These are phyloP conservation scores for Penicillium sp. DNA, from an alignment of 2,329 filamentous ascomycete species.

Conservation along the genomic window DNA sequence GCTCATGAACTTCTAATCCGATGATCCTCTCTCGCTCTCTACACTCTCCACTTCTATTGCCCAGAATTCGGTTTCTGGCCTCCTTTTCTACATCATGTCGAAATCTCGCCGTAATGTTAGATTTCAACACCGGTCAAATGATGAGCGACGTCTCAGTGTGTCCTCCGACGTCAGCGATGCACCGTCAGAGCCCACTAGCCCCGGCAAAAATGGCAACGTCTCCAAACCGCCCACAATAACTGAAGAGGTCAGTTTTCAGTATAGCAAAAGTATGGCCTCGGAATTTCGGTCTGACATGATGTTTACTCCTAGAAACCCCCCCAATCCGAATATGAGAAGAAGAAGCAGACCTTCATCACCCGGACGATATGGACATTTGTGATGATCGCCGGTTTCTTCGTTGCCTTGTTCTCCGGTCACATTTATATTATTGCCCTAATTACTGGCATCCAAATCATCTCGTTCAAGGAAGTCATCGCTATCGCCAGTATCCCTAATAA, in stretches of 20 bases:
- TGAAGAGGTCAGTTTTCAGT: conserved; percentile 31
- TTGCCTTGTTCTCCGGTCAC: conserved; percentile 88
- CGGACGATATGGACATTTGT: conserved; percentile 96
- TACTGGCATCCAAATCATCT: conserved; percentile 91
- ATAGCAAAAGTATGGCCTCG: background rate
- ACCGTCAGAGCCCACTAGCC: conserved; percentile 51
- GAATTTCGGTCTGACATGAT: conserved; percentile 1
- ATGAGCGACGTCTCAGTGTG: conserved; percentile 52
- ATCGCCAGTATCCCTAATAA: conserved; percentile 93
- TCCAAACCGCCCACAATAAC: conserved; percentile 33
- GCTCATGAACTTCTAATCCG: conserved; percentile 24
- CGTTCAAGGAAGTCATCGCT: conserved; percentile 98
- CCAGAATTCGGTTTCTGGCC: conserved; percentile 13
- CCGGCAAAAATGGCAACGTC: conserved; percentile 44
- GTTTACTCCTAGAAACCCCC: conserved; percentile 34
- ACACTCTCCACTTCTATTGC: conserved; percentile 16
- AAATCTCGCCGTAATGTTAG: conserved; percentile 59
- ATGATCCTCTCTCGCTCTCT: conserved; percentile 19
- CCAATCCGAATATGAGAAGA: conserved; percentile 85
- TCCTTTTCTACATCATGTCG: conserved; percentile 43
- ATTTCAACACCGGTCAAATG: conserved; percentile 53
- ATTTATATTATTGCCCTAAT: conserved; percentile 95
- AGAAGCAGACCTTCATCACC: conserved; percentile 96
- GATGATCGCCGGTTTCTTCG: conserved; percentile 94
- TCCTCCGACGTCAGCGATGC: conserved; percentile 54